Evolutionary conservation across 176 grass and related monocot species (phyloP).

Genomic region (Areca catechu): DNA sequence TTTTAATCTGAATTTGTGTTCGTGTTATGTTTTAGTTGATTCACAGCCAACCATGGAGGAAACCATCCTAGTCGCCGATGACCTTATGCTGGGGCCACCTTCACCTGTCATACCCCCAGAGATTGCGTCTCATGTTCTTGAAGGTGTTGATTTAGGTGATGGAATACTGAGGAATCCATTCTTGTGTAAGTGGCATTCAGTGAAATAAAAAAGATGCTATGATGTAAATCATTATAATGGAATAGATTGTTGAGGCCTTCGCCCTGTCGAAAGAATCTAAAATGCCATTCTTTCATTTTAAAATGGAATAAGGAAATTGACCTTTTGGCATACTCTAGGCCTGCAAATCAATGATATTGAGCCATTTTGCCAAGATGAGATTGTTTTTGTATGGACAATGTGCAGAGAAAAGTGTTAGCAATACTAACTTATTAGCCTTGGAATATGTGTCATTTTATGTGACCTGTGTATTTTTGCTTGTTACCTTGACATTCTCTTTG

Average conservation of each 20-base stretch:
- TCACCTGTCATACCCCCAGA: slow-evolving; percentile 79
- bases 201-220: too few species aligned
- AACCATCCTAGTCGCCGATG: slow-evolving; percentile 83
- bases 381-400: slow-evolving; percentile 79
- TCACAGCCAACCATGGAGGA: slow-evolving; percentile 84
- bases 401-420: slow-evolving; percentile 64
- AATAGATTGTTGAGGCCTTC: background rate
- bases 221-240: too few species aligned
- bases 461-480: background rate
- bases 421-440: background rate
- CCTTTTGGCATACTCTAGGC: slow-evolving; percentile 22
- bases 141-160: slow-evolving; percentile 89
- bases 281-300: too few species aligned
- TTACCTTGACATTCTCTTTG: background rate
- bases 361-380: slow-evolving; percentile 95
- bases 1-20: background rate
- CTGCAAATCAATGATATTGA: slow-evolving; percentile 96
- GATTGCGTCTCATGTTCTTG: slow-evolving; percentile 85
- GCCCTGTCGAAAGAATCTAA: background rate
- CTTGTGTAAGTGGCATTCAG: slow-evolving; percentile 54
- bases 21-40: slow-evolving; percentile 41
- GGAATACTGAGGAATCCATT: slow-evolving; percentile 86
- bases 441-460: background rate
- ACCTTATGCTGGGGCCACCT: slow-evolving; percentile 81
- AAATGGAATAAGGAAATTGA: too few species aligned